Conservation (phyloP, 2,329 filamentous ascomycete genomes). For the Fusarium illudens region DNA sequence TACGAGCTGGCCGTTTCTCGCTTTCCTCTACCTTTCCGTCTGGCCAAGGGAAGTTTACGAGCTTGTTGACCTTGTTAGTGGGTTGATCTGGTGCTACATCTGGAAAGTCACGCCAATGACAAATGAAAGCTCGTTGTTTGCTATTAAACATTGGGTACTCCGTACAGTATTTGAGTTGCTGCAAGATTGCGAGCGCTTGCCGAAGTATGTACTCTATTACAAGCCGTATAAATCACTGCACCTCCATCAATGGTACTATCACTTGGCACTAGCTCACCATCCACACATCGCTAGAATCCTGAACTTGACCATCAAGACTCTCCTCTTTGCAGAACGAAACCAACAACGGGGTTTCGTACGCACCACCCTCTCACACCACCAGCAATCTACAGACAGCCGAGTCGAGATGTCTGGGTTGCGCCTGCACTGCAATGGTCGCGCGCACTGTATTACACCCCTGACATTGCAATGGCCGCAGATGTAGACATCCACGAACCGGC, state of each 20-base stretch:
- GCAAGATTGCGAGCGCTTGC: not conserved
- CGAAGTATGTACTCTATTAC: too few relatives aligned
- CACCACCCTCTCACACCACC: not conserved
- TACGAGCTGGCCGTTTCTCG: slow-evolving; percentile 22
- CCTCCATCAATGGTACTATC: not conserved
- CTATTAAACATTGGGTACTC: not conserved
- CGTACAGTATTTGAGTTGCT: not conserved
- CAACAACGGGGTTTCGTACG: not conserved
- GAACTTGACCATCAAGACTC: not conserved
- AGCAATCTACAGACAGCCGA: not conserved
- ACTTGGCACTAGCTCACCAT: not conserved
- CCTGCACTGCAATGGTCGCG: not conserved
- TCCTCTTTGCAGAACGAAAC: not conserved
- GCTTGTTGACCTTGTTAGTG: not conserved
- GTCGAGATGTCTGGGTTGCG: not conserved
- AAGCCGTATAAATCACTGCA: not conserved
- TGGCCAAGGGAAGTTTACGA: slow-evolving; percentile 6
- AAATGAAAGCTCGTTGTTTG: not conserved
- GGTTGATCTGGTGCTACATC: not conserved
- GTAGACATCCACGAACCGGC: not conserved
- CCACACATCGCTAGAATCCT: not conserved
- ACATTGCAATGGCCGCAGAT: not conserved
- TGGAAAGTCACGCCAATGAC: not conserved
- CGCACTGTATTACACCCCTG: not conserved
- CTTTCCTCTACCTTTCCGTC: slow-evolving; percentile 3